Conservation (phyloP, 2,329 filamentous ascomycete genomes). For the Xylariales sp. region DNA sequence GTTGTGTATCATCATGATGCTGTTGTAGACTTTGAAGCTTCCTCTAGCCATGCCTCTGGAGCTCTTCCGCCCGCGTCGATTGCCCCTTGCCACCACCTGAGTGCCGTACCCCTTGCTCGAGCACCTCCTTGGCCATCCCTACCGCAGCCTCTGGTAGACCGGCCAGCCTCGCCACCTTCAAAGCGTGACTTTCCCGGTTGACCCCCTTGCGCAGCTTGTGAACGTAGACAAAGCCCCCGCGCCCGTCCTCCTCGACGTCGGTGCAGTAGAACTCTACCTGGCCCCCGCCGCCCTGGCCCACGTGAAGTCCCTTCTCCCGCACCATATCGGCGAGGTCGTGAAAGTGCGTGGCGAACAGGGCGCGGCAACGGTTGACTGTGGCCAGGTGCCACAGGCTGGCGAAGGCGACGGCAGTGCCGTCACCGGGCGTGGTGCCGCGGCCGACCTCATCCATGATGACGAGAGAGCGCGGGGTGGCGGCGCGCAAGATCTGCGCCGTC, state of each 20-base stretch:
- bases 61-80: too few species aligned
- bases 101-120: conserved; percentile 33
- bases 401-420: conserved; percentile 85
- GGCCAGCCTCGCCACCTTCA: conserved; percentile 90
- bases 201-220: conserved; percentile 78
- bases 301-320: conserved; percentile 38
- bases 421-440: conserved; percentile 86
- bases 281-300: conserved; percentile 27
- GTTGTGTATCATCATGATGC: too few species aligned
- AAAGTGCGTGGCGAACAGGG: conserved; percentile 94
- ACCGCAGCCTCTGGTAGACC: conserved; percentile 74
- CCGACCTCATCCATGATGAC: conserved; percentile 99
- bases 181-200: conserved; percentile 82
- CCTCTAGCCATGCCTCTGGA: not conserved
- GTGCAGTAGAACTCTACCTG: conserved; percentile 78
- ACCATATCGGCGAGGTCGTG: conserved; percentile 80
- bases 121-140: conserved; percentile 56
- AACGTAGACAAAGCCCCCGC: conserved; percentile 76
- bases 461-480: conserved; percentile 79
- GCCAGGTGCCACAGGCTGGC: conserved; percentile 84
- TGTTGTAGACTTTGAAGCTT: not conserved
- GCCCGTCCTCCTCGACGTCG: conserved; percentile 71
- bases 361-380: conserved; percentile 69
- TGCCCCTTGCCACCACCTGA: not conserved
- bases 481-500: conserved; percentile 82